Evolutionary conservation across 2,329 filamentous ascomycete species (phyloP), one percentile per base, ranked within the genome.

Genomic region (Trichoderma sp.): DNA sequence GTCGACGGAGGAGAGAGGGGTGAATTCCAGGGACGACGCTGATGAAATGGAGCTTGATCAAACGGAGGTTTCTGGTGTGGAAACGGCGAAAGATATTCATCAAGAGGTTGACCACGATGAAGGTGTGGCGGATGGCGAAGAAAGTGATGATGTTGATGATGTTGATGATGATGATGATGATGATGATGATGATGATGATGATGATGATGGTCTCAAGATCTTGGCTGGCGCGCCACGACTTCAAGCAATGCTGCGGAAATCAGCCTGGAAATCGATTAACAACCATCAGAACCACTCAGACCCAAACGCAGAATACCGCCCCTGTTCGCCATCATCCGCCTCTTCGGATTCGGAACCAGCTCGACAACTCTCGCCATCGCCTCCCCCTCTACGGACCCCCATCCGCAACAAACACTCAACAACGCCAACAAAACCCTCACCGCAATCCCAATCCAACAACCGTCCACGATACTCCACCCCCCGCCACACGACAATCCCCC

Each of bases 401-500:
- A n/a, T n/a, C n/a, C n/a, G n/a, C n/a, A n/a, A n/a, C n/a, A n/a
- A 10, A 17, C 48, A n/a, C 22, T 8, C 10, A 32, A 17, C 27
- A 45, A 2, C 34, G 5, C 0, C 15, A 22, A 27, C 27, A n/a
- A 22, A 67, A n/a, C 29, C 32, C 57, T 57, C 0, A 50, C 63
- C 12, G 25, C 10, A 37, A 5, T 32, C 53, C 7, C 61, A 56
- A 56, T 29, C 22, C 66, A 15, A 12, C 57, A 32, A 32, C 66
- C n/a, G n/a, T n/a, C n/a, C n/a, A n/a, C n/a, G n/a, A n/a, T 75
- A 74, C 64, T 69, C 70, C 0, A 45, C 61, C 19, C 68, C 72
- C 17, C 72, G 74, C 4, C 70, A 67, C 15, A 69, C 68, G 0
- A 69, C 68, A 0, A 69, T 54, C 1, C 64, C 59, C 17, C 74